phyloP scores from a whole-genome alignment of 495 filamentous ascomycete species.

The Talaromyces borbonicus region DNA sequence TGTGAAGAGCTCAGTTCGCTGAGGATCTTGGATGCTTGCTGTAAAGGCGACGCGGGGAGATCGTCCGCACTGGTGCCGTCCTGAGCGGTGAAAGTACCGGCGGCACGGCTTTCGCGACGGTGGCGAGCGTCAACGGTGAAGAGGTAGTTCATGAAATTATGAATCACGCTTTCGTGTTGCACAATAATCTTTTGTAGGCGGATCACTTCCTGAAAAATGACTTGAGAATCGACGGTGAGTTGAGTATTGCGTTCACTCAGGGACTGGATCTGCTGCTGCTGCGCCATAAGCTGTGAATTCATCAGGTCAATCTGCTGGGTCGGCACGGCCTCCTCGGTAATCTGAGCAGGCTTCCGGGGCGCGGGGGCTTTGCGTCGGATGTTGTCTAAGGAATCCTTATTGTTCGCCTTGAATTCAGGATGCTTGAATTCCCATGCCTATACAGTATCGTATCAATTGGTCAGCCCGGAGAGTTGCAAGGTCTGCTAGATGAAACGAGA shows the following conservation, averaged over 20 bases:
- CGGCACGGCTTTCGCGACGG: conserved; percentile 47
- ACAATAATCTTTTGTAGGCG: conserved; percentile 82
- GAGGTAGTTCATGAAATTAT: conserved; percentile 63
- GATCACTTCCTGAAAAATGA: conserved; percentile 80
- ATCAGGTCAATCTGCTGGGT: conserved; percentile 84
- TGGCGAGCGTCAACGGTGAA: conserved; percentile 56
- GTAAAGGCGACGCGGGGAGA: conserved; percentile 69
- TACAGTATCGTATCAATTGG: not conserved
- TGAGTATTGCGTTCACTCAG: conserved; percentile 79
- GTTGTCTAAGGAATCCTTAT: conserved; percentile 93
- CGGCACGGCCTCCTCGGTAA: conserved; percentile 62
- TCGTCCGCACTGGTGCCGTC: conserved; percentile 45
- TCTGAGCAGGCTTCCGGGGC: conserved; percentile 62
- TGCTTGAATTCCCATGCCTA: conserved; percentile 98
- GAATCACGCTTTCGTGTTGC: conserved; percentile 69
- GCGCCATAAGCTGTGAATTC: conserved; percentile 78
- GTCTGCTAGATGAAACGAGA: too few relatives aligned
- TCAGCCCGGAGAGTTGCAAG: not conserved
- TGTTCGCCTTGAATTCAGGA: conserved; percentile 90
- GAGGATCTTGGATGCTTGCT: conserved; percentile 83
- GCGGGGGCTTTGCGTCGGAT: conserved; percentile 94
- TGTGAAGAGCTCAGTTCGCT: conserved; percentile 59
- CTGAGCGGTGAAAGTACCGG: conserved; percentile 36
- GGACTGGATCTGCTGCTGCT: conserved; percentile 82
- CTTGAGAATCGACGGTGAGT: conserved; percentile 71